A percentile compares a stretch with the other conserved stretches of the same genome.
These are phyloP conservation scores for Botrytis medusae DNA, from an alignment of 2,329 filamentous ascomycete genomes.

Conservation along the genomic window DNA sequence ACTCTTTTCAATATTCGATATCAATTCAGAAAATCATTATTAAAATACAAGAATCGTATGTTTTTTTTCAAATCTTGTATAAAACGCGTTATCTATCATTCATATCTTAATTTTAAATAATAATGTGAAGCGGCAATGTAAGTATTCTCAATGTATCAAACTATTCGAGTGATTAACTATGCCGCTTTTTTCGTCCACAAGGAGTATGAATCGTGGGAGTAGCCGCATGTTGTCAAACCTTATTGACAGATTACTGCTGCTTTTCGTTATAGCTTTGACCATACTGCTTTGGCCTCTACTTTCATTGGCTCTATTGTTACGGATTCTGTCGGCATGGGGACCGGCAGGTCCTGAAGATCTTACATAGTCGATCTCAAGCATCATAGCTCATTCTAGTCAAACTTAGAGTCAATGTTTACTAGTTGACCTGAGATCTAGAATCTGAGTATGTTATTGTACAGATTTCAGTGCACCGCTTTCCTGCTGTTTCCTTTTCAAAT, in stretches of 20 bases:
- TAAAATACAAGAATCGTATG: not conserved
- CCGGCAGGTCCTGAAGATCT: not conserved
- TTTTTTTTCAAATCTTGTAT: accelerated
- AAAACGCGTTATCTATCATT: not conserved
- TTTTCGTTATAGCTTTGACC: not conserved
- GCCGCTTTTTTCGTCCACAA: not conserved
- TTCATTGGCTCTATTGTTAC: not conserved
- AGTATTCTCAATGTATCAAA: not conserved
- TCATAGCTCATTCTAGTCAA: not conserved
- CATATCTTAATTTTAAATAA: not conserved
- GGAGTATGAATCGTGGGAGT: not conserved
- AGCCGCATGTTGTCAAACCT: not conserved
- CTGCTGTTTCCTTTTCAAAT: not conserved
- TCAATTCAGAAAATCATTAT: not conserved
- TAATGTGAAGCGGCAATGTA: not conserved
- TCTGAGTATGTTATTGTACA: not conserved
- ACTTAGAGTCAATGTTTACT: not conserved
- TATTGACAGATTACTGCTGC: not conserved
- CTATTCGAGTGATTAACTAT: not conserved
- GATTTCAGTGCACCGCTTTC: not conserved
- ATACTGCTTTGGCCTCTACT: not conserved
- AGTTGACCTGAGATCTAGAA: not conserved
- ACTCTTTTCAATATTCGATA: not conserved
- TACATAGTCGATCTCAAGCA: not conserved
- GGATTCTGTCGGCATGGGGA: not conserved